Percentiles rank a stretch among this genome's conserved stretches.
Evolutionary conservation across 2,329 filamentous ascomycete species (phyloP).

Genomic region (Sporothrix protearum): DNA sequence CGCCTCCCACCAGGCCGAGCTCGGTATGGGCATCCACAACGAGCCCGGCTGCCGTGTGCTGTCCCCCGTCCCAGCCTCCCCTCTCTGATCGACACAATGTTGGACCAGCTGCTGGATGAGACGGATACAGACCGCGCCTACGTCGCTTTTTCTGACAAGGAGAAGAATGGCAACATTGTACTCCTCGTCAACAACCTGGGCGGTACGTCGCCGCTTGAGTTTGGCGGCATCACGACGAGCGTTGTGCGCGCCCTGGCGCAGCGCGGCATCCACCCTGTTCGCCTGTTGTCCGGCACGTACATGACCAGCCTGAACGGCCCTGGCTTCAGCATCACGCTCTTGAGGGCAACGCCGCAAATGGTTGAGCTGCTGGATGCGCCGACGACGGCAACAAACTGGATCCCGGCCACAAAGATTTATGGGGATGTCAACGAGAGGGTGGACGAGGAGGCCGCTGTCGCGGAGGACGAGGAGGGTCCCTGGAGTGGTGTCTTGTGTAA

Average conservation of each 20-base stretch:
- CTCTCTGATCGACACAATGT: constrained; percentile 51
- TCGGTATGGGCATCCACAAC: constrained; percentile 66
- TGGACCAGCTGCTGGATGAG: constrained; percentile 44
- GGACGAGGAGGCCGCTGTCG: neutral
- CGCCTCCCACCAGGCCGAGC: constrained; percentile 50
- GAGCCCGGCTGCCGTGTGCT: constrained; percentile 49
- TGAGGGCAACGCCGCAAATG: constrained; percentile 42
- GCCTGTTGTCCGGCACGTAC: constrained; percentile 65
- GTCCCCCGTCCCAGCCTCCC: constrained; percentile 46
- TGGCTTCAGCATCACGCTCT: constrained; percentile 67
- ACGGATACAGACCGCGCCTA: constrained; percentile 66
- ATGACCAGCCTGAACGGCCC: constrained; percentile 75
- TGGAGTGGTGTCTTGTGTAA: neutral
- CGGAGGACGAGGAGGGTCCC: neutral
- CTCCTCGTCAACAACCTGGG: constrained; percentile 74
- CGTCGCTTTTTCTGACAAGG: constrained; percentile 52
- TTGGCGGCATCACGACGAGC: constrained; percentile 67
- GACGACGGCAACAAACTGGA: constrained; percentile 66
- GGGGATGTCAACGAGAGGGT: neutral
- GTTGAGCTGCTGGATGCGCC: constrained; percentile 67
- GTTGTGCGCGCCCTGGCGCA: constrained; percentile 56
- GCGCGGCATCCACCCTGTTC: constrained; percentile 58
- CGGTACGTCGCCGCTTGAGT: constrained; percentile 65
- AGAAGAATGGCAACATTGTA: constrained; percentile 32
- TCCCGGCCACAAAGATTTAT: constrained; percentile 30